Percentiles rank a stretch among this genome's conserved stretches.
These are phyloP conservation scores for Termitomyces sp. DNA, from an alignment of 768 basidiomycete species.

Conservation along the genomic window DNA sequence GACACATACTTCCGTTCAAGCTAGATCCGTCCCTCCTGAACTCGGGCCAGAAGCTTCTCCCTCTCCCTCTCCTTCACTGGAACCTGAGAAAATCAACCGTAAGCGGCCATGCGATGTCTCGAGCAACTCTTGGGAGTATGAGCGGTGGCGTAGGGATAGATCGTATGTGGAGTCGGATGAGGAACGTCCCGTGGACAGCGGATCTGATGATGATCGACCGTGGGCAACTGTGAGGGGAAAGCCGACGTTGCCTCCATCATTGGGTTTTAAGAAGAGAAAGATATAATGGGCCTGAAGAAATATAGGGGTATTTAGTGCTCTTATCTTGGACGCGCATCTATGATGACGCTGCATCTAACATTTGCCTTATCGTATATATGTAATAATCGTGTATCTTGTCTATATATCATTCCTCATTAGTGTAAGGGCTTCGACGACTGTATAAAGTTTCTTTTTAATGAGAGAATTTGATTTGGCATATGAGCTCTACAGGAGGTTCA, in stretches of 20 bases:
- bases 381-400: not conserved
- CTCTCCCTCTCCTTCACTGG: not conserved
- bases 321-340: not conserved
- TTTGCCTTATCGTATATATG: not conserved
- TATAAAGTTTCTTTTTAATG: not conserved
- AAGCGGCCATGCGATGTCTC: not conserved
- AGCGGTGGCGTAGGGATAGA: not conserved
- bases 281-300: not conserved
- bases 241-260: not conserved
- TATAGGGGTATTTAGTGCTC: not conserved
- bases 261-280: constrained; percentile 1
- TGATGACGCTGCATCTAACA: not conserved
- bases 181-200: not conserved
- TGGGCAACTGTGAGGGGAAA: constrained; percentile 4
- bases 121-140: not conserved
- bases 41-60: not conserved
- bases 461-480: not conserved
- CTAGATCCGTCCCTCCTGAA: not conserved
- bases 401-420: not conserved
- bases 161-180: not conserved
- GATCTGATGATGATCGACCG: not conserved
- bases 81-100: not conserved
- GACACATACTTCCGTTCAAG: not conserved
- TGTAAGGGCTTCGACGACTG: not conserved
- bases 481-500: constrained; percentile 8